Evolutionary conservation across 192 early-diverging fungal species (phyloP), one percentile per base, ranked within the genome.

Genomic region (Chytriomyces hyalinus): DNA sequence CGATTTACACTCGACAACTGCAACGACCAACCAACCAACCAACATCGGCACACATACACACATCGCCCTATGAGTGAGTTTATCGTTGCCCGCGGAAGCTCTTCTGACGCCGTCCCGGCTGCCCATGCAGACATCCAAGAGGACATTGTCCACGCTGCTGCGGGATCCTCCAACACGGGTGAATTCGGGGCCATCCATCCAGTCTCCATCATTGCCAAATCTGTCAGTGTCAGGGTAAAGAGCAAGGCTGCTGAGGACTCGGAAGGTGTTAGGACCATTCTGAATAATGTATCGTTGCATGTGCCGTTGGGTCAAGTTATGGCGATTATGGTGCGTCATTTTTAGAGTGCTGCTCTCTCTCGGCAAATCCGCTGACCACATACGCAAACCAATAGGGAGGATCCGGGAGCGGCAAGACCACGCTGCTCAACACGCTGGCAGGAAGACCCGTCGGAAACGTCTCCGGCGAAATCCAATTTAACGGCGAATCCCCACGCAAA

Each of bases 391-490:
- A 6, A 6, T 22, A 83, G 81, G 83, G 83, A 6, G 83, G 78
- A 26, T 73, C 68, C 17, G 80, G 83, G 6, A 80, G 80, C 45
- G 85, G 85, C 6, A 86, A 87, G 71, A 82, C 80, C 8, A 85
- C 84, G 0, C 70, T 90, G 6, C 67, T 90, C 7, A 84, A 87
- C 69, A 75, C 80, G 11, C 66, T 89, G 13, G 84, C 83, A 82
- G 95, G 75, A 85, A 90, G 81, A 91, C 92, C 73, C 80, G 88
- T 46, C 90, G 92, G 69, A 46, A 83, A 73, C 0, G 81, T 94
- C 11, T 78, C 82, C 47, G 96, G 97, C 6, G 80, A 89, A 61
- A 90, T 97, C n/a, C 81, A 85, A 70, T 90, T 96, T 45, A 93
- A 96, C 77, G 94, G 93, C 17, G 83, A 86, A 43, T 81, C 91